Evolutionary conservation across 805 yeast species (phyloP).

Genomic region (Monosporozyma aerobia): DNA sequence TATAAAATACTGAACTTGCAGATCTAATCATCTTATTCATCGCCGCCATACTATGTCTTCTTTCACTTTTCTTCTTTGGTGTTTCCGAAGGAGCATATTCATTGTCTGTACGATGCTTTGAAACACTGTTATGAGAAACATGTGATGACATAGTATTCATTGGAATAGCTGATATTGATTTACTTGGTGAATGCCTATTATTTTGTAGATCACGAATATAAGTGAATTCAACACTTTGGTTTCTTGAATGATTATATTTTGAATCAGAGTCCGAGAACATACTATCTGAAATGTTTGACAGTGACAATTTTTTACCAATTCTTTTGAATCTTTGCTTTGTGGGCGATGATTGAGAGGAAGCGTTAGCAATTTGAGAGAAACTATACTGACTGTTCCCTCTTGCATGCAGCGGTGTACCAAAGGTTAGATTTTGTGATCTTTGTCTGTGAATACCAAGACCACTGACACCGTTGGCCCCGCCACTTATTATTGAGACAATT

Average conservation of each 20-base stretch:
- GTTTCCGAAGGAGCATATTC: background rate
- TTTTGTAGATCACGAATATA: conserved; percentile 26
- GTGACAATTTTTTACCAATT: conserved; percentile 25
- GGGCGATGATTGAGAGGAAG: conserved; percentile 22
- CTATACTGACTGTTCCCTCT: conserved; percentile 18
- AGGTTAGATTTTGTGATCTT: conserved; percentile 9
- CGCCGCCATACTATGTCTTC: conserved; percentile 13
- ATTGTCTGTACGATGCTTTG: background rate
- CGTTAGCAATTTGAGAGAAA: background rate
- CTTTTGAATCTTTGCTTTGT: conserved; percentile 22
- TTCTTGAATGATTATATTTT: conserved; percentile 13
- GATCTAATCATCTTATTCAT: conserved; percentile 6
- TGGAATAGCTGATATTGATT: conserved; percentile 17
- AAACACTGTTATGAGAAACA: background rate
- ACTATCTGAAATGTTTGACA: conserved; percentile 24
- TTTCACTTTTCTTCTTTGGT: conserved; percentile 8
- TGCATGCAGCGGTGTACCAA: conserved; percentile 1
- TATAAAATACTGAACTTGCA: conserved; percentile 10
- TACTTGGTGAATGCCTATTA: conserved; percentile 25
- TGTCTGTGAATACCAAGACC: conserved; percentile 11
- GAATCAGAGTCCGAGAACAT: background rate
- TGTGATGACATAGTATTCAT: conserved; percentile 4
- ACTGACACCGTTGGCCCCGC: conserved; percentile 3
- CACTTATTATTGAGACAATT: conserved; percentile 22
- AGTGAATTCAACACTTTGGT: conserved; percentile 25